Conservation (phyloP, 2,329 filamentous ascomycete genomes). For the Diaporthe citriasiana region DNA sequence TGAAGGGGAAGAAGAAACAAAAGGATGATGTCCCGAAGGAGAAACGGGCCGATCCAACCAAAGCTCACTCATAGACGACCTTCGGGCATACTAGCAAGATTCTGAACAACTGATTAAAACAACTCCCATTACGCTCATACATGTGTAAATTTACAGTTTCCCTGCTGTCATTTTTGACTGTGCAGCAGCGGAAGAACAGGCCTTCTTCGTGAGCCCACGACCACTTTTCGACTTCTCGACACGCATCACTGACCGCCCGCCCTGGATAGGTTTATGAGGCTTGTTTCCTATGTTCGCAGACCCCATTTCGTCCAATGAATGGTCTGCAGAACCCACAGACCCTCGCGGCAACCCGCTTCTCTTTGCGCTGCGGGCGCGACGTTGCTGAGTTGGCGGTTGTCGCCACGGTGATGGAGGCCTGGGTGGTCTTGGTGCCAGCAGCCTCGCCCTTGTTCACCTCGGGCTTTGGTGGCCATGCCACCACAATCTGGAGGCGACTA, state of each 20-base stretch:
- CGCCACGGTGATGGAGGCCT: background rate
- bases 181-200: background rate
- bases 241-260: background rate
- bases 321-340: constrained; percentile 20
- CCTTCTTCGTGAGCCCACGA: background rate
- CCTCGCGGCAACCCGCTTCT: background rate
- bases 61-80: too few relatives aligned
- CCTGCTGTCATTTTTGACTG: background rate
- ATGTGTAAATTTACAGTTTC: background rate
- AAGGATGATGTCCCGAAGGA: too few relatives aligned
- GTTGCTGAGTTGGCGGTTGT: background rate
- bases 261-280: background rate
- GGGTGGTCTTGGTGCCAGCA: too few relatives aligned
- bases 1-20: too few relatives aligned
- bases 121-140: background rate
- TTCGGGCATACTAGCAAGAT: background rate
- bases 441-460: background rate
- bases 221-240: background rate
- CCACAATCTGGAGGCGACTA: background rate
- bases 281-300: background rate
- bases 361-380: background rate
- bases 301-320: background rate
- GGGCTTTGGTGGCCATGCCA: background rate
- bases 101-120: background rate
- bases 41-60: too few relatives aligned